Evolutionary conservation across 1,284 basidiomycete genomes (phyloP).

Genomic region (Pisolithus thermaeus): DNA sequence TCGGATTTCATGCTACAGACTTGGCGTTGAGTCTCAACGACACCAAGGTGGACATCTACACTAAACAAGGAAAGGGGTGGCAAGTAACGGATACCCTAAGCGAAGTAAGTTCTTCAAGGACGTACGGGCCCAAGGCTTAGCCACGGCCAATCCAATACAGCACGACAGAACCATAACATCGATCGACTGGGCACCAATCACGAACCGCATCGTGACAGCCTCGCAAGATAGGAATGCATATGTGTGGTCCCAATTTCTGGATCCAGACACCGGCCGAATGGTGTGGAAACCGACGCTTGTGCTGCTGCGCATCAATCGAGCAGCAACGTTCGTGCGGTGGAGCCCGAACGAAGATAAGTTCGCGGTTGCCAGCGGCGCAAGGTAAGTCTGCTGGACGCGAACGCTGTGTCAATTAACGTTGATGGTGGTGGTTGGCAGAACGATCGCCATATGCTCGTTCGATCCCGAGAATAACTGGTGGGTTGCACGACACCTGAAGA

Average conservation of each 20-base stretch:
- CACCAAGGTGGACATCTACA: slow-evolving; percentile 84
- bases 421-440: slow-evolving; percentile 38
- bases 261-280: slow-evolving; percentile 61
- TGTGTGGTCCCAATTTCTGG: slow-evolving; percentile 86
- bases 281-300: slow-evolving; percentile 98
- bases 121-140: not conserved
- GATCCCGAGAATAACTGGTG: slow-evolving; percentile 99
- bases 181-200: slow-evolving; percentile 96
- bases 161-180: slow-evolving; percentile 98
- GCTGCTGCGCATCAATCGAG: slow-evolving; percentile 89
- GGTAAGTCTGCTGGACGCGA: slow-evolving; percentile 40
- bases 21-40: slow-evolving; percentile 90
- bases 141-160: slow-evolving; percentile 35
- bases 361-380: slow-evolving; percentile 94
- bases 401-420: slow-evolving; percentile 1
- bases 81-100: slow-evolving; percentile 73
- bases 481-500: slow-evolving; percentile 97
- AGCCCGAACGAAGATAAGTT: slow-evolving; percentile 98
- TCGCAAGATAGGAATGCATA: slow-evolving; percentile 99
- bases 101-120: slow-evolving; percentile 54
- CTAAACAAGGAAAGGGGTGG: slow-evolving; percentile 69
- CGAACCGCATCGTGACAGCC: slow-evolving; percentile 97
- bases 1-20: slow-evolving; percentile 45
- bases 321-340: slow-evolving; percentile 95
- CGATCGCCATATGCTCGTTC: slow-evolving; percentile 92